Evolutionary conservation across 75 land plant genomes (phyloP), one percentile per base, ranked within the genome.

Genomic region (Cupressus sempervirens): DNA sequence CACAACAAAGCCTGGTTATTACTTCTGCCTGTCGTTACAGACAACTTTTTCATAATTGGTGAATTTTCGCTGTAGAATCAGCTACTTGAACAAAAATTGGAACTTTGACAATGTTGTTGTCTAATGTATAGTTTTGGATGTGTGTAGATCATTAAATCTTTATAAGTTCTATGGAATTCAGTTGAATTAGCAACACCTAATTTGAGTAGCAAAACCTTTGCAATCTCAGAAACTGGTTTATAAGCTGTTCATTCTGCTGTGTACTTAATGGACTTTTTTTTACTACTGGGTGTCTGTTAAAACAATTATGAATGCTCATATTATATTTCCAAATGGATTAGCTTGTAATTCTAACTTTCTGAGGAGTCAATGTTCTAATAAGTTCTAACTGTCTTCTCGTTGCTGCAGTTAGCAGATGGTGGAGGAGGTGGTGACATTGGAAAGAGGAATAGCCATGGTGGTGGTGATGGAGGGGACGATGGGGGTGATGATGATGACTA

Each of bases 401-500:
- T 36, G 52, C 70, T 85, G 65, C 94, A 95, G 99, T 45, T 83
- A 77, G 93, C 94, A 62, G 88, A 81, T 85, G 98, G 98, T 54
- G 95, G 93, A 62, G 97, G 97, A 83, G 95, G 95, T 83, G 98
- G 99, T 82, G 90, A 91, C 86, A 93, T 97, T 82, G 99, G 98
- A 15, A 97, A 97, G 87, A 92, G 79, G 82, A 95, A 89, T 84
- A 87, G 83, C 86, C 89, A 93, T 82, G 99, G 99, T 29, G 99
- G 99, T 82, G 98, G 99, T 79, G 99, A 97, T 86, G 97, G 99
- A 1, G 98, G 98, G 32, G 98, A 96, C 86, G 98, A 92, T 92
- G 97, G 88, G 84, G 99, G 96, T 38, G 99, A 97, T 92, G 98
- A 97, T 92, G 98, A 95, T 88, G 96, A 95, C 86, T 97, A 97